Evolutionary conservation across 1,284 basidiomycete species (phyloP).

Genomic region (Trichosporon faecale): DNA sequence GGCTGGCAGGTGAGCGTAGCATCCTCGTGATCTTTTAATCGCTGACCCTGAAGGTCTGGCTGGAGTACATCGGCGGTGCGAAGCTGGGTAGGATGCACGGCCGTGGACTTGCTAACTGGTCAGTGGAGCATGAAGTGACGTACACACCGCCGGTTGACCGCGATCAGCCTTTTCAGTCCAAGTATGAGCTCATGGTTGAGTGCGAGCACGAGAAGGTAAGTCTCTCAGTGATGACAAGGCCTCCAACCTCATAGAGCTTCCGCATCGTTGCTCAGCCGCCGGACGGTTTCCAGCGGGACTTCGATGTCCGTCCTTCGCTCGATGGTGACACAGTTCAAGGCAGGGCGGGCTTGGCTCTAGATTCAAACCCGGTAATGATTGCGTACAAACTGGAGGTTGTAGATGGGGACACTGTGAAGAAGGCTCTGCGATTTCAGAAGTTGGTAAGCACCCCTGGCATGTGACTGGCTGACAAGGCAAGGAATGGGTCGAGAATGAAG

Average conservation of each 20-base stretch:
- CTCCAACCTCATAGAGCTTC: not conserved
- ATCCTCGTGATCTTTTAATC: not conserved
- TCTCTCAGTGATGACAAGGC: too few species aligned
- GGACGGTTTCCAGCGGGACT: too few species aligned
- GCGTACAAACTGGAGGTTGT: too few species aligned
- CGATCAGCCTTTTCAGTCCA: not conserved
- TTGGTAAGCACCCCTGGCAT: too few species aligned
- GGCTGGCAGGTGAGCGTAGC: not conserved
- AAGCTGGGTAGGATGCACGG: not conserved
- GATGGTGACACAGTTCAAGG: too few species aligned
- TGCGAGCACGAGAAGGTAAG: not conserved
- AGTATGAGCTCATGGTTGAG: not conserved
- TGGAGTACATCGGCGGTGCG: not conserved
- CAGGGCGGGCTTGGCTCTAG: too few species aligned
- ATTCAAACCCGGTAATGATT: too few species aligned
- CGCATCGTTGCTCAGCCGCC: not conserved
- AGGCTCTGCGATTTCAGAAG: too few species aligned
- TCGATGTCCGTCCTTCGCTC: too few species aligned
- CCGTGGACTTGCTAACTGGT: not conserved
- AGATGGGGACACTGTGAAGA: too few species aligned
- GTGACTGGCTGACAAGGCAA: too few species aligned
- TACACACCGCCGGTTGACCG: not conserved
- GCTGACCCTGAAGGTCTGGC: not conserved
- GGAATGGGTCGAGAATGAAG: too few species aligned
- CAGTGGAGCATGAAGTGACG: not conserved